Evolutionary conservation across 1,139 yeast species (phyloP).

Genomic region (Eremothecium coryli): DNA sequence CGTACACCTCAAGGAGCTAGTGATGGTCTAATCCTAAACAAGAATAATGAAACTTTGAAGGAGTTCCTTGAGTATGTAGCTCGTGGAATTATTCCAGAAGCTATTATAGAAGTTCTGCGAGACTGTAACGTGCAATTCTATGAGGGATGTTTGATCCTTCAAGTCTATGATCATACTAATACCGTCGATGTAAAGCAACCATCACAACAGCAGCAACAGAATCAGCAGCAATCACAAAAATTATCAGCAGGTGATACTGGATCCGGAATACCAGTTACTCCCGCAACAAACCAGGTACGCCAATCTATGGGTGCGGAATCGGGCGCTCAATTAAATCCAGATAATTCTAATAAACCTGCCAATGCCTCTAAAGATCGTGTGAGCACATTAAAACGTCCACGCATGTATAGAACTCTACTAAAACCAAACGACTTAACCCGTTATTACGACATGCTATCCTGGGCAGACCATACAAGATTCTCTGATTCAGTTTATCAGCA

Average conservation of each 20-base stretch:
- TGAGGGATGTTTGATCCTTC: slow-evolving; percentile 82
- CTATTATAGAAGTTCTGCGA: slow-evolving; percentile 77
- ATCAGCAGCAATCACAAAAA: slow-evolving; percentile 11
- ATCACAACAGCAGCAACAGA: slow-evolving; percentile 5
- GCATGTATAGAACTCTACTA: slow-evolving; percentile 65
- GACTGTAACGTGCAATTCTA: slow-evolving; percentile 77
- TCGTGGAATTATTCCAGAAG: slow-evolving; percentile 76
- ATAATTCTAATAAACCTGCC: neutral
- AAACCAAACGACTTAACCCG: slow-evolving; percentile 73
- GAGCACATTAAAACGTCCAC: slow-evolving; percentile 40
- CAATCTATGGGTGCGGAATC: neutral
- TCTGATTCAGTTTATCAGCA: slow-evolving; percentile 48
- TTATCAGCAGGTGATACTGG: neutral
- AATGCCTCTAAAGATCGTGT: slow-evolving; percentile 9
- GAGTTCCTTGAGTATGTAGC: slow-evolving; percentile 73
- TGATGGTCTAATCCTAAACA: slow-evolving; percentile 74
- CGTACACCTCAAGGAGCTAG: slow-evolving; percentile 25
- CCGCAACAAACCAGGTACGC: neutral
- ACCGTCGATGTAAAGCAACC: slow-evolving; percentile 28
- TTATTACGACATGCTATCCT: slow-evolving; percentile 77
- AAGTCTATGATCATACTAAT: slow-evolving; percentile 67
- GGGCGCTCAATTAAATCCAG: neutral
- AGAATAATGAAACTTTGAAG: slow-evolving; percentile 68
- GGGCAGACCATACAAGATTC: slow-evolving; percentile 73
- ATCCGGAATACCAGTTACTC: neutral